Conservation (phyloP, 2,329 filamentous ascomycete genomes). For the Pestalotiopsis sp. region DNA sequence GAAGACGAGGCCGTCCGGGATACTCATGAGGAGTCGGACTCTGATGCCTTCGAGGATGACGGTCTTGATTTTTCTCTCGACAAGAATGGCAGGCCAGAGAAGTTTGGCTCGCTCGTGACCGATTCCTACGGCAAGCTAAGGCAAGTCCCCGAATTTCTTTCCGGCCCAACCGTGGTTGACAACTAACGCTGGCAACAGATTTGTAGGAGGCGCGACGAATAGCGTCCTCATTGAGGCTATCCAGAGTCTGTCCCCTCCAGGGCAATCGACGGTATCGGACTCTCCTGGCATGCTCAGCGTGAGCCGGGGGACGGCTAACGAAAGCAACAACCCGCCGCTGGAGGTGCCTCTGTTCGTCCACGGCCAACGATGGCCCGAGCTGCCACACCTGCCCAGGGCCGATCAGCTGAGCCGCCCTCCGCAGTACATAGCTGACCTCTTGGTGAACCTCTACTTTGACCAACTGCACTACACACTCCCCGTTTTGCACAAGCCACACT, state of each 20-base stretch:
- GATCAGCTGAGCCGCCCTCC: slow-evolving; percentile 9
- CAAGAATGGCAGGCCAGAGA: neutral
- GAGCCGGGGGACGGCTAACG: neutral
- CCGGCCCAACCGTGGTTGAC: neutral
- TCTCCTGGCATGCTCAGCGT: slow-evolving; percentile 7
- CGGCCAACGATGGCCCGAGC: slow-evolving; percentile 6
- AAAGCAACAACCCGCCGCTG: neutral
- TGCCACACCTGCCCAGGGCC: slow-evolving; percentile 5
- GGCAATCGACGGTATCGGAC: neutral
- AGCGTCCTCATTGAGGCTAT: slow-evolving; percentile 5
- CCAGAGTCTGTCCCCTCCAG: slow-evolving; percentile 1
- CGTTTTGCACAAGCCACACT: slow-evolving; percentile 1
- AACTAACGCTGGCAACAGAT: neutral
- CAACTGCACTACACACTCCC: slow-evolving; percentile 8
- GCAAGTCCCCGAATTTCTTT: neutral
- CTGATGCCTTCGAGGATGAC: slow-evolving; percentile 6
- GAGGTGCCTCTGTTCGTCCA: slow-evolving; percentile 8
- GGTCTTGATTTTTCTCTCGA: neutral
- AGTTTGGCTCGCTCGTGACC: slow-evolving; percentile 9
- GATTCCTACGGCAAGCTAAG: slow-evolving; percentile 11
- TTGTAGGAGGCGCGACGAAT: slow-evolving; percentile 10
- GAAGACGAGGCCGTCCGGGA: neutral
- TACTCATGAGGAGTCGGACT: neutral
- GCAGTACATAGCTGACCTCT: slow-evolving; percentile 8
- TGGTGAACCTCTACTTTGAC: slow-evolving; percentile 10